phyloP scores from a whole-genome alignment of 129 eudicot genomes.

The Flaveria linearis region DNA sequence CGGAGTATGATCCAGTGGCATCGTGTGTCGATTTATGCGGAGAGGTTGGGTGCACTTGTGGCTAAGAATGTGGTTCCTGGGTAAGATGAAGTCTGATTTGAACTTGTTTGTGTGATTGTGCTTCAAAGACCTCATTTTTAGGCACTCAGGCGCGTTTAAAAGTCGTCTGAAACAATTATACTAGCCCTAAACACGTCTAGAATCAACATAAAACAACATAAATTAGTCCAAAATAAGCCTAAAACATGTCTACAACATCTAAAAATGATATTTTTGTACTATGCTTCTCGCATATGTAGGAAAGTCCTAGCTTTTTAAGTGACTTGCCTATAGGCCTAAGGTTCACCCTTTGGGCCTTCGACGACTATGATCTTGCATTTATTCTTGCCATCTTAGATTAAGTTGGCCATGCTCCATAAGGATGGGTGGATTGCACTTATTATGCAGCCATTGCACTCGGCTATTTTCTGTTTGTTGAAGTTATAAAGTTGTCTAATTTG shows the following conservation, averaged over 20 bases:
- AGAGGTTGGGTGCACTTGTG: slow-evolving; percentile 68
- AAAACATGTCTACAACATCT: no score
- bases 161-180: no score
- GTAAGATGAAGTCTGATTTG: slow-evolving; percentile 33
- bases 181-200: no score
- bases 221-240: no score
- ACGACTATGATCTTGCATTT: background rate
- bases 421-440: background rate
- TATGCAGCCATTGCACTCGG: background rate
- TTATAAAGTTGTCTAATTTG: background rate
- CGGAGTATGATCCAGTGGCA: slow-evolving; percentile 93
- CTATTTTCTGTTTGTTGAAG: background rate
- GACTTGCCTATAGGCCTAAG: background rate
- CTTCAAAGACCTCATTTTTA: no score
- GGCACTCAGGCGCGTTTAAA: no score
- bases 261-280: no score
- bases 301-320: no score
- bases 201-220: no score
- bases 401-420: background rate
- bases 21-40: slow-evolving; percentile 78
- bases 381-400: background rate
- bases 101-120: no score
- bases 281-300: no score
- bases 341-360: background rate
- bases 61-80: slow-evolving; percentile 73